These are phyloP conservation scores for Leccinum fallax DNA, from an alignment of 1,284 basidiomycete genomes.

Conservation along the genomic window DNA sequence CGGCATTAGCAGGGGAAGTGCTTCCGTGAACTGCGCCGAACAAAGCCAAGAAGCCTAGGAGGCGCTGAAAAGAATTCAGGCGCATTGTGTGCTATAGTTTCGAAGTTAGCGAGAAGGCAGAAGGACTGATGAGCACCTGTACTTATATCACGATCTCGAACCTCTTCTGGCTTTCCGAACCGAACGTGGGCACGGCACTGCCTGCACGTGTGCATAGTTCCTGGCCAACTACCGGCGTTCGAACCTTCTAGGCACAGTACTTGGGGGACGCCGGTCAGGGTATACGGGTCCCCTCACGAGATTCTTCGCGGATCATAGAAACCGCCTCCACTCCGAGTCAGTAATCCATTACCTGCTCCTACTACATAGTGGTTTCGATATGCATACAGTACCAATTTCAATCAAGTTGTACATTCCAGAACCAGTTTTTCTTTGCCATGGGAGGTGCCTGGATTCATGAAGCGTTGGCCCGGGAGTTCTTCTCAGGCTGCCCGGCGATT, in stretches of 20 bases:
- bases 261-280: no score
- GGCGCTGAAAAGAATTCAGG: background rate
- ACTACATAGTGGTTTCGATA: background rate
- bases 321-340: background rate
- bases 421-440: background rate
- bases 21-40: slow-evolving; percentile 1
- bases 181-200: background rate
- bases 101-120: background rate
- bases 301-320: background rate
- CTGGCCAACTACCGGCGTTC: background rate
- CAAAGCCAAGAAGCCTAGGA: slow-evolving; percentile 9
- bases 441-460: background rate
- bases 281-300: no score
- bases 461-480: no score
- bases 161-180: background rate
- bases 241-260: background rate
- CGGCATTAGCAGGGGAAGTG: background rate
- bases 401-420: background rate
- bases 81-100: background rate
- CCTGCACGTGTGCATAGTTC: background rate
- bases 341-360: background rate
- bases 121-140: no score
- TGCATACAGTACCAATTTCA: background rate
- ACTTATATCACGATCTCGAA: no score
- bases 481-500: no score